phyloP scores from a whole-genome alignment of 2,329 filamentous ascomycete species.

The Ramularia collo-cygni region DNA sequence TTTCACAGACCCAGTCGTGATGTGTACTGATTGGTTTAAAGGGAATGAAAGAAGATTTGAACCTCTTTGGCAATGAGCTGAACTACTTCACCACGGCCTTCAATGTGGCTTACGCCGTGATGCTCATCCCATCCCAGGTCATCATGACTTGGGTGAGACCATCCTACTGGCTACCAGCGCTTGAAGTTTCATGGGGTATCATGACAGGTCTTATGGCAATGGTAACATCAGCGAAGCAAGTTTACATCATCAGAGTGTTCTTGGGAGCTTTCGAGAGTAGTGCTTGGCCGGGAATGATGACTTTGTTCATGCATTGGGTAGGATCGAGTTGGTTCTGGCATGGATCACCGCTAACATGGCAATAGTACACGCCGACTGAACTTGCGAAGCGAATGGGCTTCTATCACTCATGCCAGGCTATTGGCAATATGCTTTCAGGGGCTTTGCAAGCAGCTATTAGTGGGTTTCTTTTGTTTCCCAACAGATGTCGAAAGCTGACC shows the following conservation, averaged over 20 bases:
- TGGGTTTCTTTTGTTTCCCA: too few species aligned
- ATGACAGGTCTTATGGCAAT: conserved; percentile 27
- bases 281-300: conserved; percentile 42
- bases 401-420: conserved; percentile 21
- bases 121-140: conserved; percentile 35
- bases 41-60: conserved; percentile 25
- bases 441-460: conserved; percentile 24
- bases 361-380: conserved; percentile 17
- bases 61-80: conserved; percentile 23
- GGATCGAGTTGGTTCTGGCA: not conserved
- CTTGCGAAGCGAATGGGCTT: conserved; percentile 22
- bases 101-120: conserved; percentile 35
- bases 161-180: conserved; percentile 27
- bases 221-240: conserved; percentile 22
- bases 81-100: conserved; percentile 35
- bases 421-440: conserved; percentile 23
- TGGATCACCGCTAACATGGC: not conserved
- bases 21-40: conserved; percentile 1
- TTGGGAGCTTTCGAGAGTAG: conserved; percentile 27
- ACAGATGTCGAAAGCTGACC: too few species aligned
- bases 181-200: conserved; percentile 23
- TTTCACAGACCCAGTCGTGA: not conserved
- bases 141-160: conserved; percentile 34
- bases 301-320: conserved; percentile 31
- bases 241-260: conserved; percentile 25